Conservation (phyloP, 768 basidiomycete species). For the Termitomyces sp. region DNA sequence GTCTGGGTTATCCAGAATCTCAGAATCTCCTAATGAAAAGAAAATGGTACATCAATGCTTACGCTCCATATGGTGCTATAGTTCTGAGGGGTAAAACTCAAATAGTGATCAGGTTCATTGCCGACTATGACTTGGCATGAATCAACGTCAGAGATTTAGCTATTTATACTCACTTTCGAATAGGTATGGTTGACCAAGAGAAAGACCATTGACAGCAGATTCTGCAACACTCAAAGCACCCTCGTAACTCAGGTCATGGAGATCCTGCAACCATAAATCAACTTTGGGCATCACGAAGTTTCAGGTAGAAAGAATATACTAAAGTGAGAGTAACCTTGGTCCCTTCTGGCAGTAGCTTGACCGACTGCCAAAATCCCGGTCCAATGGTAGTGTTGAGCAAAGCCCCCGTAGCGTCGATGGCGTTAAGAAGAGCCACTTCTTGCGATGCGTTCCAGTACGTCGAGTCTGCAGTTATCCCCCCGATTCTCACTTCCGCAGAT, state of each 20-base stretch:
- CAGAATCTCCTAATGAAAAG: neutral
- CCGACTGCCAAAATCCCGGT: slow-evolving; percentile 42
- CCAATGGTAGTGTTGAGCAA: slow-evolving; percentile 48
- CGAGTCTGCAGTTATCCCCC: slow-evolving; percentile 50
- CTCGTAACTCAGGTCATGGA: slow-evolving; percentile 35
- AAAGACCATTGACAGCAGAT: slow-evolving; percentile 32
- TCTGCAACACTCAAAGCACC: slow-evolving; percentile 38
- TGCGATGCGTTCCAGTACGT: slow-evolving; percentile 41
- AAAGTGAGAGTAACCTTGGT: slow-evolving; percentile 43
- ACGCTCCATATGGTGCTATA: slow-evolving; percentile 43
- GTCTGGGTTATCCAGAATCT: slow-evolving; percentile 20
- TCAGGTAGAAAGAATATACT: slow-evolving; percentile 18
- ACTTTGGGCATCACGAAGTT: neutral
- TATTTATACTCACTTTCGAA: slow-evolving; percentile 34
- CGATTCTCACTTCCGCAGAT: slow-evolving; percentile 42
- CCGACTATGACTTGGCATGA: slow-evolving; percentile 29
- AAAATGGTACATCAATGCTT: slow-evolving; percentile 3
- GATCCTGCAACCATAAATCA: slow-evolving; percentile 25
- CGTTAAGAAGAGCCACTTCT: slow-evolving; percentile 34
- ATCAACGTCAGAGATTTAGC: neutral
- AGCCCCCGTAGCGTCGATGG: slow-evolving; percentile 34
- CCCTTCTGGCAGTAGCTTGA: slow-evolving; percentile 36
- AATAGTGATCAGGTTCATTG: slow-evolving; percentile 51
- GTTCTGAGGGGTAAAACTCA: slow-evolving; percentile 32
- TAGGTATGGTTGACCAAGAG: slow-evolving; percentile 28